Evolutionary conservation across 2,329 filamentous ascomycete species (phyloP).

Genomic region (Metarhizium guizhouense): DNA sequence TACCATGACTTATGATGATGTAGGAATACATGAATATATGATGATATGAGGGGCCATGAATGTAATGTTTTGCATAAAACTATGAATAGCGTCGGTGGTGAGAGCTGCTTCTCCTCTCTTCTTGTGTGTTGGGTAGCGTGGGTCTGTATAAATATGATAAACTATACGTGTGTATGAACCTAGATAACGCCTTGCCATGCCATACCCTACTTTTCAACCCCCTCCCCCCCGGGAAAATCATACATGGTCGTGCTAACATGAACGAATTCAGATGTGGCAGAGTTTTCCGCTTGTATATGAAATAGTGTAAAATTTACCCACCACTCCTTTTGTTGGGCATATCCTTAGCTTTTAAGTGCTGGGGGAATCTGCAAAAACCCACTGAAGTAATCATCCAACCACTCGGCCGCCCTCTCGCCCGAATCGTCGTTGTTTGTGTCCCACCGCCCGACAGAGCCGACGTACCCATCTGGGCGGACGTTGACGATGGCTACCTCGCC

Average conservation of each 20-base stretch:
- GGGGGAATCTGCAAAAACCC: conserved; percentile 44
- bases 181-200: neutral
- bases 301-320: neutral
- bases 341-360: neutral
- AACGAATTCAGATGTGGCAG: no score
- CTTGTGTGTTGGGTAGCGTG: neutral
- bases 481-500: conserved; percentile 56
- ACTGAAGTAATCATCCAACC: conserved; percentile 46
- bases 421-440: conserved; percentile 41
- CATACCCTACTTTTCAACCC: neutral
- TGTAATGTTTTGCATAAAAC: no score
- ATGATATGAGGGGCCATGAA: no score
- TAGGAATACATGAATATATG: no score
- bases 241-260: no score
- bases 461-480: conserved; percentile 66
- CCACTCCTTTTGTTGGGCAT: conserved; percentile 4
- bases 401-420: conserved; percentile 42
- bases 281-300: neutral
- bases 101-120: no score
- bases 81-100: no score
- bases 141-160: neutral
- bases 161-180: neutral
- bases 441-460: conserved; percentile 53
- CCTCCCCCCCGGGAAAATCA: no score
- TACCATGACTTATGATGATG: neutral